Evolutionary conservation across 176 grass and related monocot species (phyloP), one percentile per base, ranked within the genome.

Genomic region (Typha latifolia): DNA sequence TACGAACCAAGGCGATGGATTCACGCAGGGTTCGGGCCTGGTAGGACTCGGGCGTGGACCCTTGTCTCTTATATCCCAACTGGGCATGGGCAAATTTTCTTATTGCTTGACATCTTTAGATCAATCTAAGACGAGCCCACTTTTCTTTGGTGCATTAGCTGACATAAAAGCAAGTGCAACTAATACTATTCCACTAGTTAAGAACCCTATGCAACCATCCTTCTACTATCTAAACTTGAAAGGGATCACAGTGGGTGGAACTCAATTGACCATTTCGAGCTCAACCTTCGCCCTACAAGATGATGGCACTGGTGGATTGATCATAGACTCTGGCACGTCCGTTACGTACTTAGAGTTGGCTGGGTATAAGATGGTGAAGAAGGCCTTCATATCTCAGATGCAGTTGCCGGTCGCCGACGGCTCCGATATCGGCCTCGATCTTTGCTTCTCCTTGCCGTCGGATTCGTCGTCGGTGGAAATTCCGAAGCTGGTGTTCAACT

Each of bases 61-160:
- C 37, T 56, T 83, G 78, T 88, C 85, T 1, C 52, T 93, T 31
- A 75, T 84, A 29, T 85, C 85, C 12, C 89, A 93, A 66, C 85
- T 93, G 5, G 83, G 78, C 53, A 68, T 82, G 2, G 19, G 47
- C 20, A 82, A 74, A 62, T 88, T 93, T 69, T 93, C 82, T 0
- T 50, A 93, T 68, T 88, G 90, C 80, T 82, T 93, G 69, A 88
- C 85, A n/a, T 49, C 85, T 3, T 48, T 84, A 0, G 15, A 68
- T 12, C 65, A 64, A 31, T 63, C 59, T 2, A 83, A 75, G 50
- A 66, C 12, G 20, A 93, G 90, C 76, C 62, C 85, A 0, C 74
- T 88, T 48, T 76, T 93, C 16, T 49, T 93, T 9, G 85, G 85
- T 52, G 56, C 79, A 15, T 63, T 53, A 12, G 76, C 80, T 7